phyloP scores from a whole-genome alignment of 352 stramenopile species.

The Phytopythium cucurbitacearum region DNA sequence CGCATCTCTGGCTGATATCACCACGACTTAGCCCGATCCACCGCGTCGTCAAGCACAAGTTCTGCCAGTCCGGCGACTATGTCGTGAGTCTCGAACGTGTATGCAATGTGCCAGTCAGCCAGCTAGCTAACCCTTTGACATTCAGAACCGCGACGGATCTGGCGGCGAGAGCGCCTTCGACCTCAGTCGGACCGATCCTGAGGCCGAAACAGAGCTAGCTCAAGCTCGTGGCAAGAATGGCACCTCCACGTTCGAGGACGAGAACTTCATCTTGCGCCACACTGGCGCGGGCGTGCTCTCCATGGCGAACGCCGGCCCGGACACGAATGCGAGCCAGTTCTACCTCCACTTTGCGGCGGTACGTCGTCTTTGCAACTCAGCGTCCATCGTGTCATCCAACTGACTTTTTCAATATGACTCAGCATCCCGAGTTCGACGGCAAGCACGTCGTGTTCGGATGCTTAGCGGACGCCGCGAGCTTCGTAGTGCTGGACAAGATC shows the following conservation, averaged over 20 bases:
- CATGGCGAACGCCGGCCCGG: constrained; percentile 93
- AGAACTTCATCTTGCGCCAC: constrained; percentile 94
- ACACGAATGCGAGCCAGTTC: constrained; percentile 97
- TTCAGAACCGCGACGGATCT: constrained; percentile 75
- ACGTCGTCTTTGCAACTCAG: constrained; percentile 1
- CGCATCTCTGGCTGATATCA: background rate
- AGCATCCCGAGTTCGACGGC: constrained; percentile 57
- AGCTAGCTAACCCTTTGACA: constrained; percentile 7
- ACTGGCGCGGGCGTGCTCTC: constrained; percentile 82
- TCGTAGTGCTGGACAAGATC: constrained; percentile 38
- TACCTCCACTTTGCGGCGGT: constrained; percentile 84
- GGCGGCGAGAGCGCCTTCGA: constrained; percentile 87
- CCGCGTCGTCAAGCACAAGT: constrained; percentile 88
- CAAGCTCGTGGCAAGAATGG: background rate
- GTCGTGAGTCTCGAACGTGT: constrained; percentile 28
- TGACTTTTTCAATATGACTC: constrained; percentile 1
- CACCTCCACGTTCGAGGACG: constrained; percentile 80
- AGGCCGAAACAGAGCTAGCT: background rate
- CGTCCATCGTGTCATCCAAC: background rate
- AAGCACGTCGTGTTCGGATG: constrained; percentile 81
- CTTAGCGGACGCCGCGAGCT: constrained; percentile 46
- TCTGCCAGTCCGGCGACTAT: constrained; percentile 92
- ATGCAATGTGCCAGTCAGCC: background rate
- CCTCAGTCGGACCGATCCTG: background rate
- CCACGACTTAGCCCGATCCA: constrained; percentile 70